Base-by-base conservation (phyloP, 768 basidiomycete genomes). In the Filobasidium wieringae region DNA sequence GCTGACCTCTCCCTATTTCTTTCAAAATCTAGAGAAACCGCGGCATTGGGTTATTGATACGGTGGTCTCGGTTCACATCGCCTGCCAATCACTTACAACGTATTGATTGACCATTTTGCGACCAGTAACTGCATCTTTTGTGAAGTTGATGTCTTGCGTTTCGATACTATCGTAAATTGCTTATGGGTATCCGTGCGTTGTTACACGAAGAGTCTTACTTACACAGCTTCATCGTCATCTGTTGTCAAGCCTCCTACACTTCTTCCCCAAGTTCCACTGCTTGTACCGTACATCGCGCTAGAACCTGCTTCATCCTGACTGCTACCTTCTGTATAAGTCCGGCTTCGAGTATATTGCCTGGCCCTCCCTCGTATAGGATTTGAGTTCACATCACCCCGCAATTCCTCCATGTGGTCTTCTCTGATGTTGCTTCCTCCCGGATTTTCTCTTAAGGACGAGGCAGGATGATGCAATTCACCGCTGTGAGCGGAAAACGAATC, bases 1-100 rank as follows among this genome's bases (percentile, higher is more conserved):
- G 91, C 69, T 88, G 87, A 12, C 92, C 92, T 58, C 80, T 81
- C 22, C 92, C 92, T 22, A 95, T 83, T 67, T 81, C 80, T 55
- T 79, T 78, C 53, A 83, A 78, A 57, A 90, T 82, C 69, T 70
- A 47, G 24, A 15, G n/a, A 55, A 45, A 58, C 26, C 24, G 56
- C 12, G 52, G 57, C 47, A 17, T 17, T n/a, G 32, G 29, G 9
- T 40, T n/a, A 53, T 17, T 14, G n/a, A 19, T 24, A 1, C 52
- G 17, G 19, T 36, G 12, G 15, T 19, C 33, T 26, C 17, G 8
- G 33, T 14, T 30, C 32, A 12, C 1, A 1, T 9, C 9, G 26
- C 11, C 24, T n/a, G n/a, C n/a, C n/a, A n/a, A n/a, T 30, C 17
- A 53, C 69, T 43, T 43, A 72, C 70, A 49, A 83, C 77, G 72